Evolutionary conservation across 2,329 filamentous ascomycete genomes (phyloP), one percentile per base, ranked within the genome.

Genomic region (Sphaerulina musiva): DNA sequence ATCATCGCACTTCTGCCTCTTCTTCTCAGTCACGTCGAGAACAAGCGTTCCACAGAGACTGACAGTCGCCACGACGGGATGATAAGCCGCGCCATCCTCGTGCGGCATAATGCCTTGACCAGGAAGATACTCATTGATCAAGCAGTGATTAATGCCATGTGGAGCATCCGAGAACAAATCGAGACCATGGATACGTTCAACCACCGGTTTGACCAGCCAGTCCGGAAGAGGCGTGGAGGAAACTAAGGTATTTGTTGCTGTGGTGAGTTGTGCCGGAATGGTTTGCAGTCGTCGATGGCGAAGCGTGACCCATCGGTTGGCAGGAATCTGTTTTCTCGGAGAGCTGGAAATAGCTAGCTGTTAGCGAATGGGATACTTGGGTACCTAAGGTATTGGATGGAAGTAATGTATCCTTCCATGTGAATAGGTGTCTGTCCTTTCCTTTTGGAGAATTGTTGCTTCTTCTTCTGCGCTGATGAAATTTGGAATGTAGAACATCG

Each of bases 101-200:
- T 97, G 92, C 45, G 91, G 85, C 88, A 96, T 95, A 61, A 97
- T 97, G n/a, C 92, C 92, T 59, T 95, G 82, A 1, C 88, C 89
- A 0, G 88, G 83, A 1, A 79, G 78, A 70, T 97, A 98, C 70
- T 96, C 91, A 67, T 98, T 98, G 63, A 97, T 83, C 38, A 97
- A 77, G 44, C 95, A 89, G 72, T 97, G 93, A 64, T 97, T 98
- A 2, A 92, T 89, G 3, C 76, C 77, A 66, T 97, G 91, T 4
- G 88, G 87, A 48, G 90, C 88, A 17, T 76, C 68, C 2, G 68
- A 58, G 65, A 85, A 86, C 10, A 84, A 72, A 3, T 71, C 72
- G 0, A 79, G 64, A 1, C 64, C 59, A 20, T 73, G 60, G 56
- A 78, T 73, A 36, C 80, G 85, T 3, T 80, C 71, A 48, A 93